Evolutionary conservation across 352 stramenopile species (phyloP).

Genomic region (Globisporangium polare): DNA sequence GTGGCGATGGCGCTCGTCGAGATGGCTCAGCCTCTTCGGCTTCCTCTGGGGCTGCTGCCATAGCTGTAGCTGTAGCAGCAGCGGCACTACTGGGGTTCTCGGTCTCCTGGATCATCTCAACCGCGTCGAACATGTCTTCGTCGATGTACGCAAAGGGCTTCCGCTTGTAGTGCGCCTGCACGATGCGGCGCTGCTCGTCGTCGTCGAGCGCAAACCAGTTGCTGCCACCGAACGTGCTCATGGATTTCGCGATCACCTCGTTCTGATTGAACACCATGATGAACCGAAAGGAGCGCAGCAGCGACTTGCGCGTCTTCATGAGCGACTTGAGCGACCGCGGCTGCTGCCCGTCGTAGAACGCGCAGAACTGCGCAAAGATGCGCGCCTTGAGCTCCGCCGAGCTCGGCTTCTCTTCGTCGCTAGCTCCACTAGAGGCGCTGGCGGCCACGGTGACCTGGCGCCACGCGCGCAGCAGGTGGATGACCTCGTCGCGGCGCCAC

Average conservation of each 20-base stretch:
- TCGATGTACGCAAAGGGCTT: conserved; percentile 18
- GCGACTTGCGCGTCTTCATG: conserved; percentile 11
- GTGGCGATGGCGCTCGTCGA: neutral
- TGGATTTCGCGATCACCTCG: conserved; percentile 7
- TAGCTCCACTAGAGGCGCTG: neutral
- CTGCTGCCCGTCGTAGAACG: neutral
- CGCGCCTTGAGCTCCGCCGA: neutral
- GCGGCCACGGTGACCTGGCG: neutral
- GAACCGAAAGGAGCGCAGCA: conserved; percentile 15
- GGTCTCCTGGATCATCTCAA: conserved; percentile 11
- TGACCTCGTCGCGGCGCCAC: conserved; percentile 4
- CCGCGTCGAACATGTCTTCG: conserved; percentile 16
- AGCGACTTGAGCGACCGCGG: conserved; percentile 10
- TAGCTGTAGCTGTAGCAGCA: neutral
- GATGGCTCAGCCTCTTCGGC: neutral
- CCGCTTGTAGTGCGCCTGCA: conserved; percentile 15
- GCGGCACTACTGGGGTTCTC: conserved; percentile 4
- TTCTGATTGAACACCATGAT: conserved; percentile 18
- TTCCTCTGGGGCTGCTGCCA: neutral
- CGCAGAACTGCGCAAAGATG: conserved; percentile 3
- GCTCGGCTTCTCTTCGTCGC: neutral
- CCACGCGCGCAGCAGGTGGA: conserved; percentile 3
- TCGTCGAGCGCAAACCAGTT: conserved; percentile 6
- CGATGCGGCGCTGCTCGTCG: conserved; percentile 10
- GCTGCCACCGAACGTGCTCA: neutral